These are phyloP conservation scores for Suhomyces choctaworum DNA, from an alignment of 1,139 yeast genomes.

Conservation along the genomic window DNA sequence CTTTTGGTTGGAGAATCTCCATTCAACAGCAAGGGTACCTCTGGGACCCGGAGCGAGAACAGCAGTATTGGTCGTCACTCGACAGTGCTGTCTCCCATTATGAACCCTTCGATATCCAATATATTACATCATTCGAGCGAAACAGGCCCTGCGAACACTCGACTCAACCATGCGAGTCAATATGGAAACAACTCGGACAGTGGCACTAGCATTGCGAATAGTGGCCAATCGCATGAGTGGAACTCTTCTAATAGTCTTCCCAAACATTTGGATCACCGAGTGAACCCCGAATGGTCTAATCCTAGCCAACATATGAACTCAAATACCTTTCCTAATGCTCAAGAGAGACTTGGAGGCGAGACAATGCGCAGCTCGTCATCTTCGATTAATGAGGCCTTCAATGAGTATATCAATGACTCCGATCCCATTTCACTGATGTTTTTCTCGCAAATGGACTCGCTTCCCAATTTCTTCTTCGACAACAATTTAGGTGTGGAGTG, in stretches of 20 bases:
- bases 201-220: neutral
- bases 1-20: slow-evolving; percentile 10
- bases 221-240: neutral
- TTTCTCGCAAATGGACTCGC: slow-evolving; percentile 21
- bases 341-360: neutral
- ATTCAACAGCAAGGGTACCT: slow-evolving; percentile 1
- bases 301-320: no score
- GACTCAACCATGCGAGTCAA: no score
- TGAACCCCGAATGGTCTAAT: no score
- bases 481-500: slow-evolving; percentile 29
- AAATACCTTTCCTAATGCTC: neutral
- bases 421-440: slow-evolving; percentile 22
- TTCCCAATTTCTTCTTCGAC: slow-evolving; percentile 45
- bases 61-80: neutral
- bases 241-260: no score
- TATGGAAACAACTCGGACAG: neutral
- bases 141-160: no score
- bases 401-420: slow-evolving; percentile 16
- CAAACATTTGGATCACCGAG: no score
- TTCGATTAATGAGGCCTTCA: neutral
- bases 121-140: slow-evolving; percentile 20
- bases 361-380: neutral
- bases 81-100: slow-evolving; percentile 7
- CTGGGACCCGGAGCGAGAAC: slow-evolving; percentile 3
- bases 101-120: slow-evolving; percentile 27